Evolutionary conservation across 148 eudicot genomes (phyloP).

Genomic region (Talinum fruticosum): DNA sequence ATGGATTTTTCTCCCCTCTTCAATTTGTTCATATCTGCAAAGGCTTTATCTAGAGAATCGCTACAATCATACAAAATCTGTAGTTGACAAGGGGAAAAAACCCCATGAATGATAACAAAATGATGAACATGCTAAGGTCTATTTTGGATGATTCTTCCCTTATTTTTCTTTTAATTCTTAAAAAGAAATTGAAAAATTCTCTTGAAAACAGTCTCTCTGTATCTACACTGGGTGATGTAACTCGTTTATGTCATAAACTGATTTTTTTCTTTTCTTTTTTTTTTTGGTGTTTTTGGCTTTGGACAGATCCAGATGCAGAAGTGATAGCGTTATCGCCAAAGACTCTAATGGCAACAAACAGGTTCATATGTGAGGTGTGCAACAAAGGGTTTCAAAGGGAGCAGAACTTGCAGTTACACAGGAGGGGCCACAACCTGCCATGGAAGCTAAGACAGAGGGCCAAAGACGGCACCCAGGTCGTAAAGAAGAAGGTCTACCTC

Average conservation of each 20-base stretch:
- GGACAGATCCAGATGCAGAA: constrained; percentile 48
- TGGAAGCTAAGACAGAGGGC: constrained; percentile 47
- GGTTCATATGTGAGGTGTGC: constrained; percentile 50
- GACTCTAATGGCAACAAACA: constrained; percentile 48
- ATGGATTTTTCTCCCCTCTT: constrained; percentile 17
- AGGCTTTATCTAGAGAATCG: constrained; percentile 20
- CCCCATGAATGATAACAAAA: constrained; percentile 10
- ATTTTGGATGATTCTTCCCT: constrained; percentile 12
- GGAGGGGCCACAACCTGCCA: constrained; percentile 52
- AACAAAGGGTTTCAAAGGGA: constrained; percentile 54
- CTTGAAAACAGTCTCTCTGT: not conserved
- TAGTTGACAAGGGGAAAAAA: not conserved
- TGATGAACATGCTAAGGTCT: constrained; percentile 6
- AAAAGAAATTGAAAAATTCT: not conserved
- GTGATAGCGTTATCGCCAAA: constrained; percentile 48
- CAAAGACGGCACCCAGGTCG: constrained; percentile 28
- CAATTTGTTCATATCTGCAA: constrained; percentile 37
- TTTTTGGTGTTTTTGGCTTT: not conserved
- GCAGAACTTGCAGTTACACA: constrained; percentile 47
- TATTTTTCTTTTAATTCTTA: not conserved
- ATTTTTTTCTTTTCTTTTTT: not conserved
- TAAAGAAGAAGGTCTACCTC: constrained; percentile 42
- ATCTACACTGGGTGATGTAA: not conserved
- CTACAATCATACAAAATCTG: not conserved
- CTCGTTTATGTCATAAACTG: not conserved